These are phyloP conservation scores for Leccinum disarticulatum DNA, from an alignment of 768 basidiomycete genomes.

Conservation along the genomic window DNA sequence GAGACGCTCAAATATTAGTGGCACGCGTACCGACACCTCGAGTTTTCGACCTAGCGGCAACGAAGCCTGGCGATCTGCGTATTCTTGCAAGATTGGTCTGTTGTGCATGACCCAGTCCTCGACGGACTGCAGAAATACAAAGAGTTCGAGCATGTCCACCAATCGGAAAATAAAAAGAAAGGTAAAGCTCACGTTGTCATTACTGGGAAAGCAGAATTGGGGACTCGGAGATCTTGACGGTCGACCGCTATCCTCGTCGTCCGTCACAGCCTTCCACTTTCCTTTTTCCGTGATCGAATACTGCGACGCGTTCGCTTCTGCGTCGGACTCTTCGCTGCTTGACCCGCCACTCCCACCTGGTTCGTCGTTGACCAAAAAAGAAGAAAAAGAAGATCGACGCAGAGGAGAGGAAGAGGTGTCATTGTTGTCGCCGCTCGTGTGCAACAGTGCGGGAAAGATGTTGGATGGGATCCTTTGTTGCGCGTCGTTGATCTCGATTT, in stretches of 20 bases:
- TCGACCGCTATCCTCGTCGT: background rate
- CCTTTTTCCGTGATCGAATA: slow-evolving; percentile 8
- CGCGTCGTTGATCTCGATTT: background rate
- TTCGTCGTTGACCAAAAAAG: background rate
- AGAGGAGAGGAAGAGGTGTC: slow-evolving; percentile 2
- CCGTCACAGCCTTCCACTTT: slow-evolving; percentile 11
- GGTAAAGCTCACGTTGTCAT: slow-evolving; percentile 8
- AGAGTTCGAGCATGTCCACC: background rate
- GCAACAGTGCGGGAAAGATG: slow-evolving; percentile 20
- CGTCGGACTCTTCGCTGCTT: background rate
- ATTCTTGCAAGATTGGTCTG: slow-evolving; percentile 25
- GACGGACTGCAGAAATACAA: slow-evolving; percentile 8
- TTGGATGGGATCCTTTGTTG: slow-evolving; percentile 13
- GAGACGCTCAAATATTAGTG: background rate
- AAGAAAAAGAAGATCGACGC: background rate
- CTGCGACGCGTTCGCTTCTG: background rate
- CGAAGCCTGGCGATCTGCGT: slow-evolving; percentile 27
- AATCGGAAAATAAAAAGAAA: background rate
- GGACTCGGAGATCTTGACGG: slow-evolving; percentile 1
- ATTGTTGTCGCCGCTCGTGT: background rate
- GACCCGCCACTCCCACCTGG: background rate
- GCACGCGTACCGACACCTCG: slow-evolving; percentile 22
- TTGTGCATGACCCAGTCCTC: slow-evolving; percentile 26
- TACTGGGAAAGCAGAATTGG: background rate
- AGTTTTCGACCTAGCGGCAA: slow-evolving; percentile 27